These are phyloP conservation scores for Suhomyces sp. DNA, from an alignment of 805 yeast species.

Conservation along the genomic window DNA sequence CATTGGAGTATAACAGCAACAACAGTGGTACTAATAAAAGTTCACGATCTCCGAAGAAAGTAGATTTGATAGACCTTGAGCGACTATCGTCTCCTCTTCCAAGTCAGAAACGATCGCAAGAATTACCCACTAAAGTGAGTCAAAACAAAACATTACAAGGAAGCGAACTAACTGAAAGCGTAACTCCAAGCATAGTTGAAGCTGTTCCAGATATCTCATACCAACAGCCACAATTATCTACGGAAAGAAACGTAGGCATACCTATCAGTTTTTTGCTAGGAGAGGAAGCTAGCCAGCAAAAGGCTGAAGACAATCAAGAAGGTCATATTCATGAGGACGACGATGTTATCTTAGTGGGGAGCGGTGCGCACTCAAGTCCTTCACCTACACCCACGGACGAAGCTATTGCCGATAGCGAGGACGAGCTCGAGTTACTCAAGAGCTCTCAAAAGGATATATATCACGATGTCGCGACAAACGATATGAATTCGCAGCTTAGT, in stretches of 20 bases:
- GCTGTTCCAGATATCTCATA: not conserved
- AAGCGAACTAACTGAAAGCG: not conserved
- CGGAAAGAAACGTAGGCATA: not conserved
- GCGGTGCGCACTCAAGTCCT: not conserved
- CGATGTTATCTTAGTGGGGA: conserved; percentile 1
- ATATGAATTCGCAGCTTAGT: conserved; percentile 1
- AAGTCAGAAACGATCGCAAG: not conserved
- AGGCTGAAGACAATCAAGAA: not conserved
- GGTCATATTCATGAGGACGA: not conserved
- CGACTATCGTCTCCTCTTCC: not conserved
- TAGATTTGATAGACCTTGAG: not conserved
- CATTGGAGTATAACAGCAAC: not conserved
- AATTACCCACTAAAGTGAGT: not conserved
- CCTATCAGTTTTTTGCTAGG: not conserved
- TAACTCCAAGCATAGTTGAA: not conserved
- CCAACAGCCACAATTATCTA: not conserved
- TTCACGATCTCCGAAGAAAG: not conserved
- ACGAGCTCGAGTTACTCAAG: conserved; percentile 8
- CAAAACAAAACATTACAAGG: not conserved
- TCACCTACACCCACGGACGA: not conserved
- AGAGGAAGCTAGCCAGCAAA: not conserved
- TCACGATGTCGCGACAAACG: not conserved
- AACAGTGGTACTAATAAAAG: not conserved
- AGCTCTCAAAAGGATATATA: conserved; percentile 7
- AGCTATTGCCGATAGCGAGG: conserved; percentile 12